Base-by-base conservation (phyloP, 768 basidiomycete species). In the Pleurotus platypus region DNA sequence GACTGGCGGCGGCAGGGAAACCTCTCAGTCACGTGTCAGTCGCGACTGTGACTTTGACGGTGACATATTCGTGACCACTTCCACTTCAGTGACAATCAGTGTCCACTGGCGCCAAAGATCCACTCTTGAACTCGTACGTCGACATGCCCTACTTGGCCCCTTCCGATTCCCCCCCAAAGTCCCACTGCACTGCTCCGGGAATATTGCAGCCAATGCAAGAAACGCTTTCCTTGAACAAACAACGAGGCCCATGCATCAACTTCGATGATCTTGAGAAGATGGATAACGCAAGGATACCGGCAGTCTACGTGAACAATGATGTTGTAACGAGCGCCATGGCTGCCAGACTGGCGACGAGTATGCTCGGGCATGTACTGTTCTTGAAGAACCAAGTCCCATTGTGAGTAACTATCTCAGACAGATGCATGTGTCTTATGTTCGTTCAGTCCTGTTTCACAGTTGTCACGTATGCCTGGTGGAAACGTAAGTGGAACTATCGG, bases 361-460 rank as follows among this genome's bases (percentile, higher is more conserved):
- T 90, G 24, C 71, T 92, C 0, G 83, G 83, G 0, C 89, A 91
- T 64, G 78, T 90, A 2, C 67, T 92, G 15, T 92, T 89, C 64
- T 72, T 92, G 56, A 92, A 92, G 67, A 86, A 80, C 60, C 90
- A 92, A 62, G 75, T 91, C 0, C 90, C 89, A 1, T 84, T 91
- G 89, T 91, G 63, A 70, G 89, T 79, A 39, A 45, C 16, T 18
- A 48, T 47, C 11, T 13, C 12, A n/a, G 24, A 15, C 49, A 0
- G 35, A 27, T 18, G 35, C 1, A 40, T 39, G 5, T 13, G 3
- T 35, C 13, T 37, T 49, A 30, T 38, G 13, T 12, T 57, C 16
- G 51, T 49, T 30, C 16, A 89, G 89, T 46, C 89, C 89, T 4
- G 74, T 90, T 4, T 66, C 74, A n/a, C 89, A 90, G 63, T 72